phyloP scores from a whole-genome alignment of 352 stramenopile genomes.

The Globisporangium parvum region DNA sequence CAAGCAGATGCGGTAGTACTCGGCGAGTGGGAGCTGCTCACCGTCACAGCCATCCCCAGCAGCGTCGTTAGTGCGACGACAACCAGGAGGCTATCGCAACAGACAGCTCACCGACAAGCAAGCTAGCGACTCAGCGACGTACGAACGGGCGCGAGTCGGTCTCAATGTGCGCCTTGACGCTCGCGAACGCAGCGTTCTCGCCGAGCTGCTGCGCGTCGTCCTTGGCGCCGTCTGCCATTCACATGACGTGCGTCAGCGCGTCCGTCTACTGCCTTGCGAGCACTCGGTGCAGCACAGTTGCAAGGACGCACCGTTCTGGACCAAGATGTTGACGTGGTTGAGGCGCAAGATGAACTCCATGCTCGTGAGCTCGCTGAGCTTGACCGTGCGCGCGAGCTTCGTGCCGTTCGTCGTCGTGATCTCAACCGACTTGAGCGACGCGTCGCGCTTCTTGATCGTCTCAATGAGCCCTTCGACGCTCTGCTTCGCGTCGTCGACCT shows the following conservation, averaged over 20 bases:
- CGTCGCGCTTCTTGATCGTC: conserved; percentile 39
- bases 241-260: neutral
- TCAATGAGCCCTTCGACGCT: conserved; percentile 52
- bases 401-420: conserved; percentile 60
- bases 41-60: neutral
- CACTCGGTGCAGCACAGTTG: neutral
- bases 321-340: conserved; percentile 56
- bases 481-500: conserved; percentile 26
- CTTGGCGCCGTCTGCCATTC: conserved; percentile 21
- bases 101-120: neutral
- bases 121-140: conserved; percentile 5
- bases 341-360: conserved; percentile 68
- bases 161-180: conserved; percentile 57
- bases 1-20: conserved; percentile 73
- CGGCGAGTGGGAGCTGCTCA: conserved; percentile 47
- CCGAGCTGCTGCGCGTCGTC: conserved; percentile 24
- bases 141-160: conserved; percentile 50
- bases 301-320: conserved; percentile 32
- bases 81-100: neutral
- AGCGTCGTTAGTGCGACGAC: no score
- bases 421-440: conserved; percentile 56
- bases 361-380: conserved; percentile 47
- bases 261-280: no score
- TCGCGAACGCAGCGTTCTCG: conserved; percentile 58
- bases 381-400: conserved; percentile 61